These are phyloP conservation scores for Coniella vitis DNA, from an alignment of 2,329 filamentous ascomycete species.

Conservation along the genomic window DNA sequence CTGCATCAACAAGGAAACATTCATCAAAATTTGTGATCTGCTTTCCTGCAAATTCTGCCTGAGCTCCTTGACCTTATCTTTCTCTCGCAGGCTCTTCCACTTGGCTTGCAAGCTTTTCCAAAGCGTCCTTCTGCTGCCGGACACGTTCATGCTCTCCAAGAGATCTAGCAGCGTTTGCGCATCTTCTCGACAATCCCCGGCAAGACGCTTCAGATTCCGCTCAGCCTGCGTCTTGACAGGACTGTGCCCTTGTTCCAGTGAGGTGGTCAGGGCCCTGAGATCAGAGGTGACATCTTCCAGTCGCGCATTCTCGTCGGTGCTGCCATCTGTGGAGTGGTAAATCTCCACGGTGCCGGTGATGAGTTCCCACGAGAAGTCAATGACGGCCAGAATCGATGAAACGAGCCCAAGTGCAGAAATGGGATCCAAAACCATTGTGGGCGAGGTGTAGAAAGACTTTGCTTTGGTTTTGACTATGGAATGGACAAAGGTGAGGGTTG, in stretches of 20 bases:
- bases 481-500: not conserved
- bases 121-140: not conserved
- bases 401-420: constrained; percentile 23
- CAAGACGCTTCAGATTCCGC: constrained; percentile 6
- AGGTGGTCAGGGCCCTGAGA: not conserved
- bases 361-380: constrained; percentile 21
- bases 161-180: constrained; percentile 4
- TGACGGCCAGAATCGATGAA: constrained; percentile 18
- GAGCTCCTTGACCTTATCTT: constrained; percentile 17
- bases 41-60: constrained; percentile 8
- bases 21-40: constrained; percentile 17
- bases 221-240: constrained; percentile 6
- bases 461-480: no score
- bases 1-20: constrained; percentile 9
- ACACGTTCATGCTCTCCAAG: constrained; percentile 10
- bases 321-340: constrained; percentile 9
- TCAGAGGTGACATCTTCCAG: constrained; percentile 10
- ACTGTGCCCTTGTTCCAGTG: not conserved
- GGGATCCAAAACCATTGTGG: constrained; percentile 19
- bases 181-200: constrained; percentile 9
- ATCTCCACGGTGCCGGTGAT: constrained; percentile 17
- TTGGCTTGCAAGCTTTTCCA: constrained; percentile 9
- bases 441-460: no score
- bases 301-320: constrained; percentile 12
- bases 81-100: constrained; percentile 18